Evolutionary conservation across 495 filamentous ascomycete species (phyloP).

Genomic region (Aspergillus sclerotiicarbonarius): DNA sequence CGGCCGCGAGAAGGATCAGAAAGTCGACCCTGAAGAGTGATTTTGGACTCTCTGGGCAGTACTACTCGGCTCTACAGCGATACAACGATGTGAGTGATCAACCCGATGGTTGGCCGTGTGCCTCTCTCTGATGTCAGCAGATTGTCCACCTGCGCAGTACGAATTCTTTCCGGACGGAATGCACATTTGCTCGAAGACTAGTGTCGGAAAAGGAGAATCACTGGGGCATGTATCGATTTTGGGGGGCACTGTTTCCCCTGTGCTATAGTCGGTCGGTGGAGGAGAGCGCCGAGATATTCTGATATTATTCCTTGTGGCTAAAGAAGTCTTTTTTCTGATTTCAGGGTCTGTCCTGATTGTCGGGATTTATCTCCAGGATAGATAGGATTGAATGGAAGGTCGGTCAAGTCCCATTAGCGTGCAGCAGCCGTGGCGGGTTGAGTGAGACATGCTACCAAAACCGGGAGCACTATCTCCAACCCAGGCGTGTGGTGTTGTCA

Average conservation of each 20-base stretch:
- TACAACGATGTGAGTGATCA: slow-evolving; percentile 32
- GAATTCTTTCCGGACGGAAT: slow-evolving; percentile 33
- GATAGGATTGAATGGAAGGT: slow-evolving; percentile 5
- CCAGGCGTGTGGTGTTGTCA: slow-evolving; percentile 1
- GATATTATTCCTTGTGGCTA: slow-evolving; percentile 5
- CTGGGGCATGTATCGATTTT: slow-evolving; percentile 30
- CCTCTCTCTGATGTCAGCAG: slow-evolving; percentile 22
- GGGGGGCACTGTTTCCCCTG: slow-evolving; percentile 37
- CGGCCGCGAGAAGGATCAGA: slow-evolving; percentile 28
- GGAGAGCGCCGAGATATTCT: slow-evolving; percentile 27
- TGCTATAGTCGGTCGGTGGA: slow-evolving; percentile 36
- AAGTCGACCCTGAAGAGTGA: slow-evolving; percentile 20
- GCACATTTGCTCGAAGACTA: slow-evolving; percentile 36
- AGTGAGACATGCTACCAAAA: slow-evolving; percentile 9
- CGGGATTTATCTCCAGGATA: not conserved
- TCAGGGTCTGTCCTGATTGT: not conserved
- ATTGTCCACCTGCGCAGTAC: slow-evolving; percentile 34
- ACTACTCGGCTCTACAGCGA: slow-evolving; percentile 30
- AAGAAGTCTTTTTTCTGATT: not conserved
- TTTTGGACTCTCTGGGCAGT: slow-evolving; percentile 28
- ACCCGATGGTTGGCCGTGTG: not conserved
- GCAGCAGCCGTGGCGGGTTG: slow-evolving; percentile 5
- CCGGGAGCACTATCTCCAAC: slow-evolving; percentile 1
- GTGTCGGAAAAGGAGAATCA: slow-evolving; percentile 24
- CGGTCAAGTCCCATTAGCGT: not conserved